phyloP scores from a whole-genome alignment of 306 rosid genomes.

The Medicago arabica region DNA sequence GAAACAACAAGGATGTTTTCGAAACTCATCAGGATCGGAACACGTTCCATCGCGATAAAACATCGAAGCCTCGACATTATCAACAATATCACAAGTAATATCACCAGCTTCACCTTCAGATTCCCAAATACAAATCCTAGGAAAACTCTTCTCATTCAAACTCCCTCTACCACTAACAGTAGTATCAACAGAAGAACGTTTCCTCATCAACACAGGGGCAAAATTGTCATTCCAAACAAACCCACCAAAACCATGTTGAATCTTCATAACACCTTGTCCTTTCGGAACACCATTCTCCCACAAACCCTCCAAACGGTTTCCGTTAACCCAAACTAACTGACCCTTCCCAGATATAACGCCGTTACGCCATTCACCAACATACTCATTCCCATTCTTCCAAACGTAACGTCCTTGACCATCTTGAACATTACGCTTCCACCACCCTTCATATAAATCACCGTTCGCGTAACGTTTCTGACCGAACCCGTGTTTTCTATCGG shows the following conservation, averaged over 20 bases:
- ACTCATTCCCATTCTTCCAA: slow-evolving; percentile 87
- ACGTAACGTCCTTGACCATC: slow-evolving; percentile 90
- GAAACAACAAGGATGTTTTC: slow-evolving; percentile 66
- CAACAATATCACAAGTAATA: slow-evolving; percentile 92
- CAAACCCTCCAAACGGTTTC: slow-evolving; percentile 81
- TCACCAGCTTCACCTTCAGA: slow-evolving; percentile 99
- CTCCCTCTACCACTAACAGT: slow-evolving; percentile 57
- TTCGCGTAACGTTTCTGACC: slow-evolving; percentile 85
- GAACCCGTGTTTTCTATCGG: slow-evolving; percentile 83
- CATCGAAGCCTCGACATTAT: slow-evolving; percentile 97
- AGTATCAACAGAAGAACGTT: slow-evolving; percentile 74
- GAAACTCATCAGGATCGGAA: slow-evolving; percentile 58
- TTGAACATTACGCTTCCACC: slow-evolving; percentile 86
- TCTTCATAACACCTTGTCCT: slow-evolving; percentile 58
- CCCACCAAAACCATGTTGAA: slow-evolving; percentile 39
- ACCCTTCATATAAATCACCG: slow-evolving; percentile 86
- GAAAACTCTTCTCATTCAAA: slow-evolving; percentile 72
- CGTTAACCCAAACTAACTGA: slow-evolving; percentile 74
- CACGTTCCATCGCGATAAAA: slow-evolving; percentile 66
- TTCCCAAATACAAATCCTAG: slow-evolving; percentile 99
- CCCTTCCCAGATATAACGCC: slow-evolving; percentile 90
- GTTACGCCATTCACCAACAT: slow-evolving; percentile 84
- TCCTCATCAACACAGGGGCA: slow-evolving; percentile 56
- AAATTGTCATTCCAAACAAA: slow-evolving; percentile 56
- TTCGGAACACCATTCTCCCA: slow-evolving; percentile 92